Evolutionary conservation across 192 early-diverging fungal species (phyloP).

Genomic region (Backusella westeae): DNA sequence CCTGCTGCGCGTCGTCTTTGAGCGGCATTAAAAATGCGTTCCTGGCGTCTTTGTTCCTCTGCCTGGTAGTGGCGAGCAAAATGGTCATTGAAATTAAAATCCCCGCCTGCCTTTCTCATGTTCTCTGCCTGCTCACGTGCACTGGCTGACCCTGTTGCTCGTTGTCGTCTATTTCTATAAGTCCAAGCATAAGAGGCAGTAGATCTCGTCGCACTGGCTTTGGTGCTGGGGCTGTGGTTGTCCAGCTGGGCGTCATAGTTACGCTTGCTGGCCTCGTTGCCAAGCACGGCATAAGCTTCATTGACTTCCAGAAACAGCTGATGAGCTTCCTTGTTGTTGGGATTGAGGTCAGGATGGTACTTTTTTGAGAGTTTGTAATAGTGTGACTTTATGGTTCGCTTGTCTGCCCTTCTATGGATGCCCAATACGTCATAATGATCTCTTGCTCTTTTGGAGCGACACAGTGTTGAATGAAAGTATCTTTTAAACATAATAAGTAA

Average conservation of each 20-base stretch:
- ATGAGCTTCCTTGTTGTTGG: conserved; percentile 63
- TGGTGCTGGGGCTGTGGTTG: background rate
- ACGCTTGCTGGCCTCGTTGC: conserved; percentile 66
- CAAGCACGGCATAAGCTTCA: conserved; percentile 83
- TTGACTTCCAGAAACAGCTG: conserved; percentile 73
- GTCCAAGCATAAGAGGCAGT: conserved; percentile 15
- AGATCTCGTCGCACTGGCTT: conserved; percentile 17
- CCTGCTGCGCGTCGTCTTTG: conserved; percentile 21
- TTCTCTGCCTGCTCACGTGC: conserved; percentile 31
- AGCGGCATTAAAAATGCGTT: conserved; percentile 10
- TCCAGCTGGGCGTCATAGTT: conserved; percentile 71
- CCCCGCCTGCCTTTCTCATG: background rate
- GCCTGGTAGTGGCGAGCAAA: conserved; percentile 32
- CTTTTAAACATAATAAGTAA: background rate
- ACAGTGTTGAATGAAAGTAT: background rate
- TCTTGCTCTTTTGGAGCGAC: background rate
- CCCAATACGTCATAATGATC: conserved; percentile 48
- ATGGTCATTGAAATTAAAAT: conserved; percentile 25
- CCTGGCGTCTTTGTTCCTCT: conserved; percentile 31
- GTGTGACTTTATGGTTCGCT: conserved; percentile 60
- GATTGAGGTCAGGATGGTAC: conserved; percentile 84
- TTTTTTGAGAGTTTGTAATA: conserved; percentile 77
- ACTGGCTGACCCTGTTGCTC: conserved; percentile 29
- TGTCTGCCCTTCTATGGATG: conserved; percentile 39
- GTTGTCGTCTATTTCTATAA: conserved; percentile 11